Conservation (phyloP, 116 monocot genomes). For the Phalaenopsis hybrid region DNA sequence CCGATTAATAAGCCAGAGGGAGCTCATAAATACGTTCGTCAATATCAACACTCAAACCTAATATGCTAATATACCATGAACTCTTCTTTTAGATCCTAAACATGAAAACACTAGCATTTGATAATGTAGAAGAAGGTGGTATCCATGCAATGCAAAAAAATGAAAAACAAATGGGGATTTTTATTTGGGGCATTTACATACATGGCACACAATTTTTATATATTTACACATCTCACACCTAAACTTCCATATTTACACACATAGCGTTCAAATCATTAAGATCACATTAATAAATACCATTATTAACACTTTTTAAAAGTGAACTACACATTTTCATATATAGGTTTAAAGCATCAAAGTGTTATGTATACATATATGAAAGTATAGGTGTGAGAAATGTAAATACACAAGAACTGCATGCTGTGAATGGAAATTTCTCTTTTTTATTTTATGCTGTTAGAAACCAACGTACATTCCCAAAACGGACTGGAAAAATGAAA, state of each 20-base stretch:
- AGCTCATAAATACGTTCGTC: background rate
- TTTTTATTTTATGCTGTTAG: background rate
- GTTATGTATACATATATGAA: too few relatives aligned
- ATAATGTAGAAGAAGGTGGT: background rate
- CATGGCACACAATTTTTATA: too few relatives aligned
- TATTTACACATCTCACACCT: too few relatives aligned
- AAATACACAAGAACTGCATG: too few relatives aligned
- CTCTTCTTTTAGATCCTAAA: background rate
- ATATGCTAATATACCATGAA: background rate
- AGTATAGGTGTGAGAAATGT: too few relatives aligned
- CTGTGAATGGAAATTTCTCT: background rate
- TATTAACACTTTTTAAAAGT: too few relatives aligned
- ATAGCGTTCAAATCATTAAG: too few relatives aligned
- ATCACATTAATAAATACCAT: too few relatives aligned
- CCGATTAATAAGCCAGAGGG: background rate
- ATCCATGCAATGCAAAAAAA: constrained; percentile 1
- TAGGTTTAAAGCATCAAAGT: too few relatives aligned
- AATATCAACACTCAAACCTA: background rate
- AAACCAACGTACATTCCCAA: background rate
- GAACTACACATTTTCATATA: too few relatives aligned
- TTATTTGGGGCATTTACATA: too few relatives aligned
- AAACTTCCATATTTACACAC: too few relatives aligned
- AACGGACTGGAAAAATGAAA: background rate
- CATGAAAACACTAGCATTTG: background rate
- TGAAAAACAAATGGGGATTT: background rate